phyloP scores from a whole-genome alignment of 2,329 filamentous ascomycete species.

The Aspergillus sojae region DNA sequence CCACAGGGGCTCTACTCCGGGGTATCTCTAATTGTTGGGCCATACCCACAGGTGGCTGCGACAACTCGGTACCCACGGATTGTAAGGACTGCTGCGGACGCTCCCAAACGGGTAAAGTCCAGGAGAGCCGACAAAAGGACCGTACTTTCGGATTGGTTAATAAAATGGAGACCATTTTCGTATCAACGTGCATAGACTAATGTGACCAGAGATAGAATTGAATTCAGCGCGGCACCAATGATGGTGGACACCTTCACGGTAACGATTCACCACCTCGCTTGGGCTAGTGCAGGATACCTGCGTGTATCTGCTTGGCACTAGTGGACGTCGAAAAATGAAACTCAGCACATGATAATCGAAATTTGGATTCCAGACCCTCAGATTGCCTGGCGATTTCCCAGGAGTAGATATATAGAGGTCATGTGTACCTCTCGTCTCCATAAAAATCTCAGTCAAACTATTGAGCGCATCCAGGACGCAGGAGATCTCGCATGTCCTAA shows the following conservation, averaged over 20 bases:
- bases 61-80: not conserved
- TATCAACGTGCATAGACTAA: not conserved
- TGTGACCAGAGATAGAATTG: not conserved
- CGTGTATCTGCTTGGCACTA: not conserved
- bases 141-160: not conserved
- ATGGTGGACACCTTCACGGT: not conserved
- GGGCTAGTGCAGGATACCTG: not conserved
- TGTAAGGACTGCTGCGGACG: not conserved
- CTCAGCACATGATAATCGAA: slow-evolving; percentile 1
- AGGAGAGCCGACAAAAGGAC: not conserved
- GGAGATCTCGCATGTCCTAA: slow-evolving; percentile 1
- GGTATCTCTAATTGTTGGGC: not conserved
- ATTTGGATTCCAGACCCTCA: slow-evolving; percentile 2
- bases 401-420: not conserved
- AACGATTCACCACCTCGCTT: not conserved
- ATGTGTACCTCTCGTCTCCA: not conserved
- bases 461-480: not conserved
- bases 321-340: not conserved
- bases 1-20: not conserved
- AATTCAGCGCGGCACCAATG: not conserved
- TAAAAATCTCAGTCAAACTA: not conserved
- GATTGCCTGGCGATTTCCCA: not conserved
- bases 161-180: not conserved
- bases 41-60: not conserved
- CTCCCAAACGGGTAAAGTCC: not conserved